phyloP scores from a whole-genome alignment of 169 alveolate species.

The Plasmodium yoelii region DNA sequence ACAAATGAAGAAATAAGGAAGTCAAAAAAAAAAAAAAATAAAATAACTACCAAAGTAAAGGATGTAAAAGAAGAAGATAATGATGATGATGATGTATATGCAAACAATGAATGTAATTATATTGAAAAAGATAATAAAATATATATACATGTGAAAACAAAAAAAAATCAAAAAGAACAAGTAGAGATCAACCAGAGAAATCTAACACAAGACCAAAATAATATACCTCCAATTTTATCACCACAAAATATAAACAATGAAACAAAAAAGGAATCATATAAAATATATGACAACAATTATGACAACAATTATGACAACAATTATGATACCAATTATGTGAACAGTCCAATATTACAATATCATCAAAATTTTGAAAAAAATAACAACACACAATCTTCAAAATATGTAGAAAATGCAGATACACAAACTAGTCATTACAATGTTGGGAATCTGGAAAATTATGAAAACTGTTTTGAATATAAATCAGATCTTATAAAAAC shows the following conservation, averaged over 20 bases:
- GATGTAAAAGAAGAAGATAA: not conserved
- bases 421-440: too few relatives aligned
- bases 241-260: not conserved
- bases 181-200: not conserved
- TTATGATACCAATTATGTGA: too few relatives aligned
- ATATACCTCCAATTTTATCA: too few relatives aligned
- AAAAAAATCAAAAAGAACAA: not conserved
- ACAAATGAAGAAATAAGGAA: not conserved
- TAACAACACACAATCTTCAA: too few relatives aligned
- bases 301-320: too few relatives aligned
- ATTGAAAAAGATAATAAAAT: constrained; percentile 17
- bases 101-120: constrained; percentile 61
- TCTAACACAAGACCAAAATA: too few relatives aligned
- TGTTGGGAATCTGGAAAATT: too few relatives aligned
- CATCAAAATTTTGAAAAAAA: too few relatives aligned
- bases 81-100: constrained; percentile 34
- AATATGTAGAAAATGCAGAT: too few relatives aligned
- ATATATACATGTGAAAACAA: constrained; percentile 12
- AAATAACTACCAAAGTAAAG: not conserved
- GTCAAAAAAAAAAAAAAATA: not conserved
- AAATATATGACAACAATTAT: not conserved
- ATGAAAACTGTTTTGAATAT: too few relatives aligned
- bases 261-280: not conserved
- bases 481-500: too few relatives aligned
- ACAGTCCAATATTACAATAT: too few relatives aligned